Base-by-base conservation (phyloP, 768 basidiomycete species). In the Gyrodon lividus region DNA sequence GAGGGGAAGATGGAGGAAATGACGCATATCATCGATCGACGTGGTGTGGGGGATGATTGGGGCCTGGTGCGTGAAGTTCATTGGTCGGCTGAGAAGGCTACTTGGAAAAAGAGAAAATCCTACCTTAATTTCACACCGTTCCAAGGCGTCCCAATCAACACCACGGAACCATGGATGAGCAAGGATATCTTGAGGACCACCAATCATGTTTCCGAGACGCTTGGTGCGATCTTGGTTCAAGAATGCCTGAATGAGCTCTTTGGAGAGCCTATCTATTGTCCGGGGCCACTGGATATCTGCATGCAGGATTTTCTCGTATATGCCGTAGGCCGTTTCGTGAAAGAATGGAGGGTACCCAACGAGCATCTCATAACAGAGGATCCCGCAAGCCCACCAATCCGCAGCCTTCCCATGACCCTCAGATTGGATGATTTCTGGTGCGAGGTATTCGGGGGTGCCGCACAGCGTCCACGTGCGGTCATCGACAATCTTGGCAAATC, bases 311-410 rank as follows among this genome's bases (percentile, higher is more conserved):
- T 95, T 96, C 74, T 99, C 96, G 69, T 98, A 98, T 71, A 98
- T 98, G 41, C 92, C 95, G 69, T 96, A 90, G 0, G 95, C 87
- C n/a, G 92, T 92, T 68, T 97, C 92, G 65, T 98, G 94, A 70
- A 92, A 98, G 78, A 98, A 99, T 19, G 97, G 97, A 23, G 96
- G 95, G 65, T 96, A 98, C 2, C 97, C 97, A 28, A 96, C 96
- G 39, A 99, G 82, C 94, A 98, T 98, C 69, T 99, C 97, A 68
- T 96, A 99, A 68, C 91, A 92, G 31, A 99, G 77, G 41, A 98
- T 90, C 17, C 97, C 97, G 62, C 94, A 88, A 8, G 97, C 96
- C 97, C 97, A 99, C 94, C 94, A 99, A 67, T 99, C 96, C 6
- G 94, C 95, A 8, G 95, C 94, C 69, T 97, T 96, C 10, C 94